A percentile compares a stretch with the other conserved stretches of the same genome.
Conservation (phyloP, 805 yeast genomes). For the Yamadazyma philogaea region DNA sequence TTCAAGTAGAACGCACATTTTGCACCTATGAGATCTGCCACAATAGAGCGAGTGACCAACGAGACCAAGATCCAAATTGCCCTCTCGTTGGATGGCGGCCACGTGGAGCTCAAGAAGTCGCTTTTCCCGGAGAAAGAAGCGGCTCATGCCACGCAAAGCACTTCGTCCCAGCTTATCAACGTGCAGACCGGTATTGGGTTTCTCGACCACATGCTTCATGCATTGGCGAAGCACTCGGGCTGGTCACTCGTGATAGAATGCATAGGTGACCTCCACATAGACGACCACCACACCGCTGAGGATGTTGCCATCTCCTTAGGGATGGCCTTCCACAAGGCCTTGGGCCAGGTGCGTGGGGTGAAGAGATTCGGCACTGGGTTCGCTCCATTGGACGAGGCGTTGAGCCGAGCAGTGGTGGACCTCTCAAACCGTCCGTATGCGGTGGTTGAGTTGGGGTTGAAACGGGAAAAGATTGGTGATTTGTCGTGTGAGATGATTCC, state of each 20-base stretch:
- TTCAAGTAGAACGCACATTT: not conserved
- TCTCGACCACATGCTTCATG: slow-evolving; percentile 95
- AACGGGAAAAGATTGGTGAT: slow-evolving; percentile 91
- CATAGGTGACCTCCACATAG: slow-evolving; percentile 91
- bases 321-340: slow-evolving; percentile 79
- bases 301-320: slow-evolving; percentile 95
- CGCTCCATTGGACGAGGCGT: slow-evolving; percentile 96
- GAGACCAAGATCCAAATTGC: slow-evolving; percentile 92
- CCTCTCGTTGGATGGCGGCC: slow-evolving; percentile 81
- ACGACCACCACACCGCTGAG: slow-evolving; percentile 96
- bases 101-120: slow-evolving; percentile 58
- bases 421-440: slow-evolving; percentile 91
- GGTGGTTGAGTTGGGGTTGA: slow-evolving; percentile 82
- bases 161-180: slow-evolving; percentile 68
- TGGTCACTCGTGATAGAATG: slow-evolving; percentile 92
- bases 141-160: slow-evolving; percentile 65
- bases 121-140: slow-evolving; percentile 38
- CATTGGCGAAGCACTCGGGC: slow-evolving; percentile 93
- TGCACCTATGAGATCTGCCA: slow-evolving; percentile 31
- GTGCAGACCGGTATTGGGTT: slow-evolving; percentile 94
- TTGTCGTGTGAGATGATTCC: slow-evolving; percentile 95
- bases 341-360: slow-evolving; percentile 87
- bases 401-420: slow-evolving; percentile 94
- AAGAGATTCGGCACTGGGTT: slow-evolving; percentile 89
- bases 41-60: slow-evolving; percentile 72